Percentiles rank a stretch among this genome's conserved stretches.
Evolutionary conservation across 2,329 filamentous ascomycete genomes (phyloP).

Genomic region (Aspergillus sp.): DNA sequence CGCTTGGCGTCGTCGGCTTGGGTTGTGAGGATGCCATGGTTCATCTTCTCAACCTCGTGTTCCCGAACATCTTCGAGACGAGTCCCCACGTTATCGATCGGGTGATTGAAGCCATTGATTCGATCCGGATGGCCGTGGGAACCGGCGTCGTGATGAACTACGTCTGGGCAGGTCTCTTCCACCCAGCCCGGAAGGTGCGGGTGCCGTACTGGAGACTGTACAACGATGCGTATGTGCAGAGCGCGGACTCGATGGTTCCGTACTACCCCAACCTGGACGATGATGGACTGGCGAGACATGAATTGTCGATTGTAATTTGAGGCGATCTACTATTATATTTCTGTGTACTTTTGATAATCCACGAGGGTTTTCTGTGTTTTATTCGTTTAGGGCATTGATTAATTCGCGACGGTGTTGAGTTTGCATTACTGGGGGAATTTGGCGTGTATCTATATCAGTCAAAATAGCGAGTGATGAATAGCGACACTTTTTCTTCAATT

Average conservation of each 20-base stretch:
- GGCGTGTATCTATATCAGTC: no score
- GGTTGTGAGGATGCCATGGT: conserved; percentile 99
- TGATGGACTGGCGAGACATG: conserved; percentile 70
- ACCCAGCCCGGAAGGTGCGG: conserved; percentile 90
- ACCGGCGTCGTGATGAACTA: conserved; percentile 95
- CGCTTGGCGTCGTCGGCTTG: conserved; percentile 91
- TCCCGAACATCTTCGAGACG: conserved; percentile 96
- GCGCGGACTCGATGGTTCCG: conserved; percentile 89
- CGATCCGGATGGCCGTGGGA: conserved; percentile 87
- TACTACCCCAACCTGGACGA: conserved; percentile 88
- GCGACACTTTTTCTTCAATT: no score
- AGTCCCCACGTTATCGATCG: conserved; percentile 97
- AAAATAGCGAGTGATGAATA: no score
- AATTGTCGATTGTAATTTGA: conserved; percentile 79
- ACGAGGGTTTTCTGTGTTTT: no score
- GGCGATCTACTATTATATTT: conserved; percentile 6
- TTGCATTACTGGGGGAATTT: no score
- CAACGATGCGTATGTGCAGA: conserved; percentile 94
- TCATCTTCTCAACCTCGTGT: conserved; percentile 91
- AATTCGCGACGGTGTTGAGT: no score
- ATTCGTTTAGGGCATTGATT: no score
- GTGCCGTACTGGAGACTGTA: conserved; percentile 95
- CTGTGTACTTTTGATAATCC: conserved; percentile 3
- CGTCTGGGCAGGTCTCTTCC: conserved; percentile 95
- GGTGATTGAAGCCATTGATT: conserved; percentile 95